A percentile compares a stretch with the other conserved stretches of the same genome.
Conservation (phyloP, 1,284 basidiomycete genomes). For the Ganoderma lingzhi region DNA sequence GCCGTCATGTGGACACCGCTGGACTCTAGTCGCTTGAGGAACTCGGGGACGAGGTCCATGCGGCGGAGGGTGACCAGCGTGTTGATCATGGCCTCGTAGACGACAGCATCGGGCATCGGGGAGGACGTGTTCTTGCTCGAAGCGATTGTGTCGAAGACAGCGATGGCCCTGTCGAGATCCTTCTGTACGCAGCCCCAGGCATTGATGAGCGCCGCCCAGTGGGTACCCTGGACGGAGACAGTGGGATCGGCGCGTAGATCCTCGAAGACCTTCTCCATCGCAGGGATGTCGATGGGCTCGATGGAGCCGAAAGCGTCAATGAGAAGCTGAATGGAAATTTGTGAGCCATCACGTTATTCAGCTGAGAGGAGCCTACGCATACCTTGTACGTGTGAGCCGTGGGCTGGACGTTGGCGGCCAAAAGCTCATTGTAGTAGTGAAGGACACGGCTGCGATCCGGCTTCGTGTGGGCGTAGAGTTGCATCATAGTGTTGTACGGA, state of each 20-base stretch:
- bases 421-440: constrained; percentile 81
- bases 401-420: constrained; percentile 70
- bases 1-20: constrained; percentile 90
- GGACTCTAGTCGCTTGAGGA: constrained; percentile 69
- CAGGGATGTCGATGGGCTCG: constrained; percentile 80
- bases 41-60: constrained; percentile 80
- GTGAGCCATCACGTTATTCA: constrained; percentile 28
- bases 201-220: constrained; percentile 94
- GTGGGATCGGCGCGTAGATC: constrained; percentile 59
- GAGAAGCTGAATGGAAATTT: constrained; percentile 65
- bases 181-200: constrained; percentile 87
- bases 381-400: constrained; percentile 95
- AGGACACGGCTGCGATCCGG: constrained; percentile 85
- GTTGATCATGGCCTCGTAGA: constrained; percentile 93
- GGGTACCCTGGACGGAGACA: constrained; percentile 80
- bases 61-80: constrained; percentile 85
- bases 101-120: constrained; percentile 80
- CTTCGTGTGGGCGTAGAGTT: constrained; percentile 91
- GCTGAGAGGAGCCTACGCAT: constrained; percentile 28
- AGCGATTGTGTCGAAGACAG: constrained; percentile 83
- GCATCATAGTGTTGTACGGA: constrained; percentile 99
- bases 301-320: constrained; percentile 92
- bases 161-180: constrained; percentile 81
- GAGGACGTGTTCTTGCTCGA: constrained; percentile 39
- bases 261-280: constrained; percentile 81